Evolutionary conservation across 768 basidiomycete genomes (phyloP), one percentile per base, ranked within the genome.

Genomic region (Mycena vitilis): DNA sequence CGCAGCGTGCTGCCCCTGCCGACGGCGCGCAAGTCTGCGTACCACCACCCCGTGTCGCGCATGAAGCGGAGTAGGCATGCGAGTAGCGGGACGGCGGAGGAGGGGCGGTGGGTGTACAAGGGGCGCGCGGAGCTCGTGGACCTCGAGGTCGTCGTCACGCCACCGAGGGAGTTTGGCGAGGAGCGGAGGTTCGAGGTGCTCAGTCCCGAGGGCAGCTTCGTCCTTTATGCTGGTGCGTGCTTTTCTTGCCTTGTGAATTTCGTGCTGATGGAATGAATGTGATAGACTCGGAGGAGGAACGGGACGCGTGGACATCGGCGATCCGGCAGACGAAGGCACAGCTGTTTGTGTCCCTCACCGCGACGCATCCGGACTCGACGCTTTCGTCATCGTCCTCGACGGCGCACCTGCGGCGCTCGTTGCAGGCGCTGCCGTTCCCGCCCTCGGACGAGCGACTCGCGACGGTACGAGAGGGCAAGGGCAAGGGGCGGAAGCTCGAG

Each of bases 191-290:
- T 95, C 56, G 94, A 95, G 75, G 80, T 95, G 4, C 75, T 94
- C 65, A 92, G 92, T 76, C 94, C 94, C 1, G 89, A 88, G 60
- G 88, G 86, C 20, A 94, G 91, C 67, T 95, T 95, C 71, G 89
- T 89, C 1, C 76, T 95, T 30, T 91, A 93, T 79, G 85, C 90
- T 4, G 82, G 93, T 92, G 72, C 69, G 86, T 70, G 22, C 44
- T 69, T 5, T 22, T 12, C 16, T 49, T 11, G 30, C 37, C 7
- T 30, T 45, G 65, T 58, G 36, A 56, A 52, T 40, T 42, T 61
- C 18, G 38, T 60, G n/a, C 49, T 57, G 18, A 42, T 66, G 51
- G 1, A 25, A 8, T 18, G 5, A 2, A 23, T 38, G 37, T 16
- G 30, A 30, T 65, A 92, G 90, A 75, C 10, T 85, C 82, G 30